Conservation (phyloP, 2,329 filamentous ascomycete genomes). For the Atkinsonella hypoxylon region DNA sequence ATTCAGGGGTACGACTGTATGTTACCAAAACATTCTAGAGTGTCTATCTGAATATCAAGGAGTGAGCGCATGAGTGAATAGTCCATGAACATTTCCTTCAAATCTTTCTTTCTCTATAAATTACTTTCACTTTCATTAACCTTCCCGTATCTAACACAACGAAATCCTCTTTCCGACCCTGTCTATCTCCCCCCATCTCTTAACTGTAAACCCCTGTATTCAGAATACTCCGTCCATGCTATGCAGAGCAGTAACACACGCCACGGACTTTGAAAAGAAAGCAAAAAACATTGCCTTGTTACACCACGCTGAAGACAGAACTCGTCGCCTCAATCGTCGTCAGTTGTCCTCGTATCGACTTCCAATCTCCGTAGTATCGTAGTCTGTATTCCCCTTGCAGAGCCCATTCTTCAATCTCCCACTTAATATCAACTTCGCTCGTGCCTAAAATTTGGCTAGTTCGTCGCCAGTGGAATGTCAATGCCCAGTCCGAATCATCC, state of each 20-base stretch:
- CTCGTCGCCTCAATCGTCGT: constrained; percentile 58
- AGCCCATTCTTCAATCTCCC: constrained; percentile 59
- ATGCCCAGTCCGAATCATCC: constrained; percentile 71
- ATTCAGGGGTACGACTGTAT: no score
- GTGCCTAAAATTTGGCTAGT: constrained; percentile 58
- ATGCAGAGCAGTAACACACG: neutral
- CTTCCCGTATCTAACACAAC: no score
- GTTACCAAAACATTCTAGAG: no score
- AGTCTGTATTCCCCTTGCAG: constrained; percentile 58
- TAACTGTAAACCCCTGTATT: neutral
- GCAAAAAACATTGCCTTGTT: neutral
- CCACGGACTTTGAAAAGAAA: neutral
- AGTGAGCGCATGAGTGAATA: no score
- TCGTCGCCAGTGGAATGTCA: constrained; percentile 70
- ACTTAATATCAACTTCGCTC: constrained; percentile 63
- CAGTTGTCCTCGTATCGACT: constrained; percentile 47
- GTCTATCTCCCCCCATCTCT: no score
- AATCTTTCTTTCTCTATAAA: no score
- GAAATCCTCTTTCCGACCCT: no score
- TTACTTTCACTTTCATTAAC: no score
- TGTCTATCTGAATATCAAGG: no score
- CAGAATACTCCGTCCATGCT: neutral
- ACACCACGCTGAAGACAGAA: constrained; percentile 30
- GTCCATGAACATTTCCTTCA: no score
- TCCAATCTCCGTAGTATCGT: constrained; percentile 72